A percentile compares a stretch with the other conserved stretches of the same genome.
Conservation (phyloP, 192 early-diverging fungal species). For the Irineochytrium annulatum region DNA sequence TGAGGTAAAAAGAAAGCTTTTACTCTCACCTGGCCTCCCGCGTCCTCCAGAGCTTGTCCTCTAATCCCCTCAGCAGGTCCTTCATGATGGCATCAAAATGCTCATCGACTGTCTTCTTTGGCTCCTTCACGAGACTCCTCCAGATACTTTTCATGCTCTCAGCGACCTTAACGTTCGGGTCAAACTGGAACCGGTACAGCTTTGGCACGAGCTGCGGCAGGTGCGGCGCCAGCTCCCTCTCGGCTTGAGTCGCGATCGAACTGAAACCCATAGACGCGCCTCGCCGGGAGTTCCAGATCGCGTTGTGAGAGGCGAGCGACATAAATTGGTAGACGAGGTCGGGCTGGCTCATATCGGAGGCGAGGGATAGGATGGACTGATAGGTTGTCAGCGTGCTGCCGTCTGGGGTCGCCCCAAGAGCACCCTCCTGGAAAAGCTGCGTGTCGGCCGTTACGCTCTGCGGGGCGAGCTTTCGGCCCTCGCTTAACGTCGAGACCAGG, state of each 20-base stretch:
- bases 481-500: constrained; percentile 72
- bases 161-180: constrained; percentile 83
- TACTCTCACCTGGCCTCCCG: constrained; percentile 69
- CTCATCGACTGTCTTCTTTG: constrained; percentile 66
- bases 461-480: constrained; percentile 53
- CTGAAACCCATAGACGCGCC: constrained; percentile 87
- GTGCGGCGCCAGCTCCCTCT: constrained; percentile 75
- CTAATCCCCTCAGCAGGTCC: constrained; percentile 72
- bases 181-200: constrained; percentile 86
- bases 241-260: constrained; percentile 69
- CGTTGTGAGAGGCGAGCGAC: constrained; percentile 86
- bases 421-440: constrained; percentile 62
- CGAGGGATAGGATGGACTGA: constrained; percentile 76
- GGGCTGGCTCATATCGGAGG: constrained; percentile 89
- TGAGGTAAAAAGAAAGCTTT: not conserved
- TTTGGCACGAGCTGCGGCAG: constrained; percentile 72
- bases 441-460: constrained; percentile 67
- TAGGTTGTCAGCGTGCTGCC: constrained; percentile 48
- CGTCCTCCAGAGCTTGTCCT: constrained; percentile 78
- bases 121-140: constrained; percentile 56
- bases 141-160: constrained; percentile 90
- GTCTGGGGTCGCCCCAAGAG: constrained; percentile 72
- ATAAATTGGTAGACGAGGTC: constrained; percentile 92
- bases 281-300: constrained; percentile 84
- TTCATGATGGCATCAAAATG: constrained; percentile 78